Conservation (phyloP, 768 basidiomycete species). For the Pleurotus platypus region DNA sequence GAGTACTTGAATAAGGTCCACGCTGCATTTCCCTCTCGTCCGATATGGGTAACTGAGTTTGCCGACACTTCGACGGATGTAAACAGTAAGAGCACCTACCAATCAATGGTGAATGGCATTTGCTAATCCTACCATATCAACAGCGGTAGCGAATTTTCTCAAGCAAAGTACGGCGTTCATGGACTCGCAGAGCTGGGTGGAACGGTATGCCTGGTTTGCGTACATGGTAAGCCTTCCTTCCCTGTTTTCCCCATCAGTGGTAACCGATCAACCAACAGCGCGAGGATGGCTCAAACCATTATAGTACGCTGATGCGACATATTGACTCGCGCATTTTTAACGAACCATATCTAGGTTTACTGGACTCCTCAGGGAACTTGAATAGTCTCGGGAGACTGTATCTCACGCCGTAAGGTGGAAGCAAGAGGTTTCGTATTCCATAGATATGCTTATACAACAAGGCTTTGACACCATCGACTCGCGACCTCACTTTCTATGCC, state of each 20-base stretch:
- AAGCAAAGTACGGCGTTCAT: slow-evolving; percentile 37
- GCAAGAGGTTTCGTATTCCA: background rate
- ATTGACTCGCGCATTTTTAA: too few relatives aligned
- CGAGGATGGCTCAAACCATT: slow-evolving; percentile 16
- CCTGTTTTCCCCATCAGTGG: background rate
- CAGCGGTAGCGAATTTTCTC: slow-evolving; percentile 35
- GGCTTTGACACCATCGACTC: background rate
- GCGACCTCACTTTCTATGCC: too few relatives aligned
- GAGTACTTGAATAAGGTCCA: slow-evolving; percentile 30
- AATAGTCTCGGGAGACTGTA: slow-evolving; percentile 18
- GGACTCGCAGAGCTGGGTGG: slow-evolving; percentile 38
- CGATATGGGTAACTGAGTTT: slow-evolving; percentile 35
- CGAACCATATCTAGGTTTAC: slow-evolving; percentile 10
- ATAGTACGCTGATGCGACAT: slow-evolving; percentile 13
- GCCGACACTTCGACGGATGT: slow-evolving; percentile 13
- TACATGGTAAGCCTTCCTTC: slow-evolving; percentile 15
- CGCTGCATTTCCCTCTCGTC: slow-evolving; percentile 24
- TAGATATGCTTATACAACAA: too few relatives aligned
- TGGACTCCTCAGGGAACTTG: slow-evolving; percentile 18
- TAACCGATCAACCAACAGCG: slow-evolving; percentile 9
- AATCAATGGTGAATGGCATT: too few relatives aligned
- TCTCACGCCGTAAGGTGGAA: slow-evolving; percentile 8
- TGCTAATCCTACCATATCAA: too few relatives aligned
- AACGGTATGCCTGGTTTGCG: slow-evolving; percentile 52
- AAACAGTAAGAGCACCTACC: background rate